These are phyloP conservation scores for Tetrapyrgos nigripes DNA, from an alignment of 1,284 basidiomycete genomes.

Conservation along the genomic window DNA sequence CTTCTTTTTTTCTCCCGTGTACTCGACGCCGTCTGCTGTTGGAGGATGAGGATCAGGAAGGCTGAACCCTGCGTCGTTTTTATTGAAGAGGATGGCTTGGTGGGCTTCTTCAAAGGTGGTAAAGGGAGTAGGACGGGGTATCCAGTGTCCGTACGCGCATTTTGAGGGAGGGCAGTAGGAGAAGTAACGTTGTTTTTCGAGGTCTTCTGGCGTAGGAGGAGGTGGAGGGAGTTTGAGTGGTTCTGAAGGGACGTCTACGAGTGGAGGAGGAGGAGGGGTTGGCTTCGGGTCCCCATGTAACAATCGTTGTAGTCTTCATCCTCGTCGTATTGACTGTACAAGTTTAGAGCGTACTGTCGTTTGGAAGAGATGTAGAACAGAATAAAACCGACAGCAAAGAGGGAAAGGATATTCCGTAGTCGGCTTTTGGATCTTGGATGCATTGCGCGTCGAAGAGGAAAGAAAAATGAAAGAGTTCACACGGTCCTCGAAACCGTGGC, in stretches of 20 bases:
- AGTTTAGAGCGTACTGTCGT: not conserved
- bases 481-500: no score
- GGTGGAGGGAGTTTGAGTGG: not conserved
- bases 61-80: constrained; percentile 28
- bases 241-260: not conserved
- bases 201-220: not conserved
- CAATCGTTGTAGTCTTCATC: not conserved
- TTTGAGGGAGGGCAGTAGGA: constrained; percentile 5
- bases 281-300: not conserved
- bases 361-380: not conserved
- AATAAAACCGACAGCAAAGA: not conserved
- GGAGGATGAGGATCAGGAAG: constrained; percentile 23
- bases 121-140: constrained; percentile 26
- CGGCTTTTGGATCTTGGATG: not conserved
- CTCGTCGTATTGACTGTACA: not conserved
- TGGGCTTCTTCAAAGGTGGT: constrained; percentile 24
- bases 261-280: not conserved
- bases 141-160: constrained; percentile 30
- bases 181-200: not conserved
- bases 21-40: constrained; percentile 10
- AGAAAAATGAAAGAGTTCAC: no score
- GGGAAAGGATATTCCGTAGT: not conserved
- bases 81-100: constrained; percentile 23
- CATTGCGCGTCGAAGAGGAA: not conserved
- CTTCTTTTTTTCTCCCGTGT: constrained; percentile 15